Conservation (phyloP, 2,329 filamentous ascomycete species). For the Capronia epimyces region DNA sequence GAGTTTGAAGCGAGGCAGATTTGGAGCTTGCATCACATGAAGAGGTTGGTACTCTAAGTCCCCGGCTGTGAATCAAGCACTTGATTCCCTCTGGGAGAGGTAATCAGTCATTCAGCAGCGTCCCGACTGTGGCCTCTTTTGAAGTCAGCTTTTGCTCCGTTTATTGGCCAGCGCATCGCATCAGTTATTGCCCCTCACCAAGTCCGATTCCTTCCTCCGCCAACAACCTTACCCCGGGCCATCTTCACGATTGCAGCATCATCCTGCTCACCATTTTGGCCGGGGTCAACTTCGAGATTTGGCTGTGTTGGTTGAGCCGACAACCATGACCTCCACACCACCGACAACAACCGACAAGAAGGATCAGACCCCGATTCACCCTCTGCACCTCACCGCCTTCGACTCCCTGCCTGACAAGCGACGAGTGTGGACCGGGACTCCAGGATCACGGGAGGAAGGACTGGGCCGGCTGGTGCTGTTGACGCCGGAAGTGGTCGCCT, state of each 20-base stretch:
- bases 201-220: too few species aligned
- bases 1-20: background rate
- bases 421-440: constrained; percentile 45
- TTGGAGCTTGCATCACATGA: background rate
- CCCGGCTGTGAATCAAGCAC: too few species aligned
- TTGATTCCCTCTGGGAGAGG: too few species aligned
- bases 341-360: background rate
- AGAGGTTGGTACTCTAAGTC: background rate
- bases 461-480: constrained; percentile 49
- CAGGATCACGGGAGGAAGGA: constrained; percentile 48
- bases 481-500: constrained; percentile 49
- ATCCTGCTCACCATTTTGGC: background rate
- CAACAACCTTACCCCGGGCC: background rate
- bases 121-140: too few species aligned
- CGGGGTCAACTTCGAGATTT: background rate
- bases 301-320: background rate
- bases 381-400: constrained; percentile 31
- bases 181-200: too few species aligned
- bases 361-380: constrained; percentile 8
- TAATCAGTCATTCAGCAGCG: too few species aligned
- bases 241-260: background rate
- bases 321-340: constrained; percentile 1
- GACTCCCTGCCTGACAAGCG: constrained; percentile 46
- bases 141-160: too few species aligned
- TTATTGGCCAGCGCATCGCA: too few species aligned